A percentile compares a stretch with the other conserved stretches of the same genome.
Evolutionary conservation across 305 asterid genomes (phyloP).

Genomic region (Fraxinus platypoda): DNA sequence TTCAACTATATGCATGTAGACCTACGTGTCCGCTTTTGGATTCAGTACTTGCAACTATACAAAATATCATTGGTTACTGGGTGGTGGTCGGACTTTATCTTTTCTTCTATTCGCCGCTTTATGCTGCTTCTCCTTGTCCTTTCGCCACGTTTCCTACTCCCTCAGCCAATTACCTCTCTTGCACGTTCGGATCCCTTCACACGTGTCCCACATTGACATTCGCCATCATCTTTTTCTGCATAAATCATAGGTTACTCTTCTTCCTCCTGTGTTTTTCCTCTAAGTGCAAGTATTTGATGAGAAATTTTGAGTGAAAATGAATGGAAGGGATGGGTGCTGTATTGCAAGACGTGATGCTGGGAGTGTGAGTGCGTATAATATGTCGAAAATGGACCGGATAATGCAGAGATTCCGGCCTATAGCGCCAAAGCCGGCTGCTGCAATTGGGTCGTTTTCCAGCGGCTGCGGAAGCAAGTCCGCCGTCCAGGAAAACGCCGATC

Average conservation of each 20-base stretch:
- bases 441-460: constrained; percentile 25
- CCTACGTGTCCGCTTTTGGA: constrained; percentile 27
- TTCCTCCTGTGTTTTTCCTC: background rate
- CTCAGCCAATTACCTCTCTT: constrained; percentile 25
- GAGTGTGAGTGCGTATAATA: constrained; percentile 34
- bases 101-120: constrained; percentile 14
- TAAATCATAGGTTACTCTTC: background rate
- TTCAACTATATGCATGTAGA: constrained; percentile 27
- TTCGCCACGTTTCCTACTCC: constrained; percentile 29
- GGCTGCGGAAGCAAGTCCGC: constrained; percentile 23
- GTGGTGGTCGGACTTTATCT: constrained; percentile 4
- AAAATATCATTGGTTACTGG: constrained; percentile 21
- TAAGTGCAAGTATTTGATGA: background rate
- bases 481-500: constrained; percentile 23
- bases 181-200: constrained; percentile 22
- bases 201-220: background rate
- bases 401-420: constrained; percentile 68
- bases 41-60: constrained; percentile 24
- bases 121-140: constrained; percentile 4
- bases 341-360: constrained; percentile 47
- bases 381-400: constrained; percentile 49
- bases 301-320: constrained; percentile 25
- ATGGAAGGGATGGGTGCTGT: constrained; percentile 67
- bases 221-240: background rate
- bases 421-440: constrained; percentile 62